Percentiles rank a stretch among this genome's conserved stretches.
phyloP scores from a whole-genome alignment of 768 basidiomycete genomes.

The Calocybe indica region DNA sequence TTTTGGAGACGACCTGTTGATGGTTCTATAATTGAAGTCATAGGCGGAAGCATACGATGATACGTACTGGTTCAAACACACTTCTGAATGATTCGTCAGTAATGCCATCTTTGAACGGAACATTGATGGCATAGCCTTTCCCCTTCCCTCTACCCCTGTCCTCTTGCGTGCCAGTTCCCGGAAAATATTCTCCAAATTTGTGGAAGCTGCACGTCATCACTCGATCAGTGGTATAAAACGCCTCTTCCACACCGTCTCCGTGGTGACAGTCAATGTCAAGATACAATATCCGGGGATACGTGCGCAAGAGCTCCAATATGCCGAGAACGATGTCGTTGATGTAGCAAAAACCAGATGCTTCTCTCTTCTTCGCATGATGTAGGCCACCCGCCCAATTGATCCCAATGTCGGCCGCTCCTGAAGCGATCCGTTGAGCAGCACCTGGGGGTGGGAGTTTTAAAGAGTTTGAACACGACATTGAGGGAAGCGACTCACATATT shows the following conservation, averaged over 20 bases:
- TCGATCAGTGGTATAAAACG: conserved; percentile 94
- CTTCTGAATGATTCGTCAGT: conserved; percentile 82
- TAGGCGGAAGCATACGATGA: not conserved
- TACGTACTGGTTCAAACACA: conserved; percentile 87
- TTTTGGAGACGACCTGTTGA: conserved; percentile 68
- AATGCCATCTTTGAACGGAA: conserved; percentile 91
- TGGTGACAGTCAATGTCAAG: conserved; percentile 99
- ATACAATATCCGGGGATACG: conserved; percentile 83
- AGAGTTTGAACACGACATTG: not conserved
- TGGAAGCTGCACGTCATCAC: conserved; percentile 98
- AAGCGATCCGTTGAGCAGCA: conserved; percentile 74
- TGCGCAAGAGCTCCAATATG: conserved; percentile 88
- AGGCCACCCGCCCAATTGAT: conserved; percentile 99
- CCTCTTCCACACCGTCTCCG: conserved; percentile 98
- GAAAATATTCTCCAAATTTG: conserved; percentile 95
- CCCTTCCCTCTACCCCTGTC: conserved; percentile 83
- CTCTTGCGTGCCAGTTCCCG: conserved; percentile 80
- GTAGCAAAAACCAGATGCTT: conserved; percentile 98
- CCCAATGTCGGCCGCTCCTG: conserved; percentile 84
- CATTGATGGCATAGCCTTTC: conserved; percentile 85
- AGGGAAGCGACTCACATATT: conserved; percentile 52
- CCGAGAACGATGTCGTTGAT: conserved; percentile 96
- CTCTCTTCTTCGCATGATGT: conserved; percentile 99
- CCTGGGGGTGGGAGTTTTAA: conserved; percentile 32
- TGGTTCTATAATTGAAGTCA: conserved; percentile 2